Evolutionary conservation across 164 flowering plant species (phyloP).

Genomic region (Nelumbo lutea): DNA sequence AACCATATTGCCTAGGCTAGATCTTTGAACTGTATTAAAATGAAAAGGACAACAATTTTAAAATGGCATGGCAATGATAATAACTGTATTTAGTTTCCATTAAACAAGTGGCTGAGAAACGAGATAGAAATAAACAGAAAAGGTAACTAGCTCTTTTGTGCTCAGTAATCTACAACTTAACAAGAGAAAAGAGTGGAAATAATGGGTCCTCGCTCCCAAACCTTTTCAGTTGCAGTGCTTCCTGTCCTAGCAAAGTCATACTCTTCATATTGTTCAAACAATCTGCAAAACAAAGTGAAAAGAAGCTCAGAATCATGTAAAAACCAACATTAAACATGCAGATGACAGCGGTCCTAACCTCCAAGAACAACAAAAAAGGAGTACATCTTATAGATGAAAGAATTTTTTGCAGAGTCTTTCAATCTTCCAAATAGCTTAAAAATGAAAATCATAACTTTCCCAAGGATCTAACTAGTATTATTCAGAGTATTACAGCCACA

Average conservation of each 20-base stretch:
- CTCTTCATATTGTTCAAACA: conserved; percentile 68
- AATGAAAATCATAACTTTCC: background rate
- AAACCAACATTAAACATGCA: background rate
- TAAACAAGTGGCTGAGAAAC: no score
- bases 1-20: no score
- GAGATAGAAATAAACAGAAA: no score
- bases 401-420: background rate
- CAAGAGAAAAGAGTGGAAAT: background rate
- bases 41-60: no score
- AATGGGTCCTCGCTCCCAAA: conserved; percentile 16
- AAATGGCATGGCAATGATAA: no score
- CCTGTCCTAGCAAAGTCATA: conserved; percentile 92
- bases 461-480: no score
- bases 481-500: no score
- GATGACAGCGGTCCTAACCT: no score
- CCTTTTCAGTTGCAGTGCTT: conserved; percentile 42
- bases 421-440: background rate
- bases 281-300: conserved; percentile 32
- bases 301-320: background rate
- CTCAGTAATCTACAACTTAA: background rate
- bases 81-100: no score
- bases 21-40: no score
- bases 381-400: background rate
- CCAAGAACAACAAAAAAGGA: background rate
- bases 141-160: background rate